Percentiles rank a stretch among this genome's conserved stretches.
Evolutionary conservation across 192 early-diverging fungal genomes (phyloP).

Genomic region (Helicostylum pulchrum): DNA sequence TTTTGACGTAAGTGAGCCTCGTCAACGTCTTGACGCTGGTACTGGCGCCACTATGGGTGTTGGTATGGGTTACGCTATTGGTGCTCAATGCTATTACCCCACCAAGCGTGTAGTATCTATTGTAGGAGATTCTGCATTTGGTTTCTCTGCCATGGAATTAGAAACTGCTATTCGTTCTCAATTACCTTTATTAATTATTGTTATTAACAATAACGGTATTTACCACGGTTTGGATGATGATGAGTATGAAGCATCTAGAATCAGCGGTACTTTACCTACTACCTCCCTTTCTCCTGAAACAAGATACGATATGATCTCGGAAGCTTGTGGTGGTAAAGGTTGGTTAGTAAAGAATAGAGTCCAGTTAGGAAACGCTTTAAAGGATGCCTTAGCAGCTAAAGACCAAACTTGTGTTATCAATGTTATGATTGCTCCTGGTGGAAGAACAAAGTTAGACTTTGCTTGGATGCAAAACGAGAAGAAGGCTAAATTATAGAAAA

Average conservation of each 20-base stretch:
- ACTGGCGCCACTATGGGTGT: slow-evolving; percentile 80
- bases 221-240: slow-evolving; percentile 60
- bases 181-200: slow-evolving; percentile 65
- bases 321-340: slow-evolving; percentile 63
- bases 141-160: slow-evolving; percentile 76
- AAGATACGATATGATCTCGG: slow-evolving; percentile 65
- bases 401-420: slow-evolving; percentile 62
- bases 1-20: slow-evolving; percentile 60
- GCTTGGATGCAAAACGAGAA: slow-evolving; percentile 6
- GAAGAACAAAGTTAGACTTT: slow-evolving; percentile 47
- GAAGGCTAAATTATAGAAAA: slow-evolving; percentile 16
- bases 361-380: slow-evolving; percentile 51
- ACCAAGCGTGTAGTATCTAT: slow-evolving; percentile 60
- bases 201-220: slow-evolving; percentile 79
- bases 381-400: slow-evolving; percentile 34
- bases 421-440: slow-evolving; percentile 62
- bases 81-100: slow-evolving; percentile 56
- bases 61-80: slow-evolving; percentile 71
- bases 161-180: slow-evolving; percentile 64
- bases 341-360: slow-evolving; percentile 53
- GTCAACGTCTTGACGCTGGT: slow-evolving; percentile 67
- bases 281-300: slow-evolving; percentile 63
- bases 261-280: slow-evolving; percentile 46
- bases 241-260: slow-evolving; percentile 43
- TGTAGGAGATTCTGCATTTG: slow-evolving; percentile 78